Percentiles rank a stretch among this genome's conserved stretches.
phyloP scores from a whole-genome alignment of 2,329 filamentous ascomycete genomes.

The Calonectria pauciramosa region DNA sequence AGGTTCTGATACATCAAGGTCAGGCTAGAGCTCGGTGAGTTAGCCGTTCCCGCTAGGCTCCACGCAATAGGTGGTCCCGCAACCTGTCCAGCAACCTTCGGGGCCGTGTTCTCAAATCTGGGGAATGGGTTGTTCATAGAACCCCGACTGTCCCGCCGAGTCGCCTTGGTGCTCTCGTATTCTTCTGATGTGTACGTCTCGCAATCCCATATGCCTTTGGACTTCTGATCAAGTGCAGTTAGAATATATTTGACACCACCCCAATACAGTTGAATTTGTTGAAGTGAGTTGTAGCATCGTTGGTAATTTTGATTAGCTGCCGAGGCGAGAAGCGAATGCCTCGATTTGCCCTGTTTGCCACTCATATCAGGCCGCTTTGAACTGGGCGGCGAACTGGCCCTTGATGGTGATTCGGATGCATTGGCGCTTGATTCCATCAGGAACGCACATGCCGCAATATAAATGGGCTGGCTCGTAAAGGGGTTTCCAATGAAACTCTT shows the following conservation, averaged over 20 bases:
- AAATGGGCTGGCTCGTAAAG: slow-evolving; percentile 91
- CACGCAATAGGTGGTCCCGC: slow-evolving; percentile 75
- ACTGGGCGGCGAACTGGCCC: slow-evolving; percentile 66
- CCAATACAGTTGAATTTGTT: slow-evolving; percentile 88
- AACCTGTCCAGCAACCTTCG: slow-evolving; percentile 59
- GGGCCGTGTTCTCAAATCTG: slow-evolving; percentile 60
- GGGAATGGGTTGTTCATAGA: slow-evolving; percentile 57
- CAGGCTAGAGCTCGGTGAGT: slow-evolving; percentile 86
- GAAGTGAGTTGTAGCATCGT: slow-evolving; percentile 85
- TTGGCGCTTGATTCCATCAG: slow-evolving; percentile 84
- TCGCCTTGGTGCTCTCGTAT: slow-evolving; percentile 77
- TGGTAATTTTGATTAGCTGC: slow-evolving; percentile 91
- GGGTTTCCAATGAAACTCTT: slow-evolving; percentile 91
- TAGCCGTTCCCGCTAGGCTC: slow-evolving; percentile 89
- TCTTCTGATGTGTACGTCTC: slow-evolving; percentile 79
- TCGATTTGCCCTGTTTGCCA: slow-evolving; percentile 57
- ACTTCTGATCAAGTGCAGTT: slow-evolving; percentile 87
- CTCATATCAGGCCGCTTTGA: slow-evolving; percentile 19
- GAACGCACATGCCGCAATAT: slow-evolving; percentile 91
- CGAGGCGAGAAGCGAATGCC: slow-evolving; percentile 83
- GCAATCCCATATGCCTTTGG: slow-evolving; percentile 87
- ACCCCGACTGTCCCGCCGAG: slow-evolving; percentile 57
- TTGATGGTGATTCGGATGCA: slow-evolving; percentile 71
- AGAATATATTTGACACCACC: slow-evolving; percentile 89
- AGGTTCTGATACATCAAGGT: slow-evolving; percentile 82